Evolutionary conservation across 768 basidiomycete genomes (phyloP), one percentile per base, ranked within the genome.

Genomic region (Rhizopogon vesiculosus): DNA sequence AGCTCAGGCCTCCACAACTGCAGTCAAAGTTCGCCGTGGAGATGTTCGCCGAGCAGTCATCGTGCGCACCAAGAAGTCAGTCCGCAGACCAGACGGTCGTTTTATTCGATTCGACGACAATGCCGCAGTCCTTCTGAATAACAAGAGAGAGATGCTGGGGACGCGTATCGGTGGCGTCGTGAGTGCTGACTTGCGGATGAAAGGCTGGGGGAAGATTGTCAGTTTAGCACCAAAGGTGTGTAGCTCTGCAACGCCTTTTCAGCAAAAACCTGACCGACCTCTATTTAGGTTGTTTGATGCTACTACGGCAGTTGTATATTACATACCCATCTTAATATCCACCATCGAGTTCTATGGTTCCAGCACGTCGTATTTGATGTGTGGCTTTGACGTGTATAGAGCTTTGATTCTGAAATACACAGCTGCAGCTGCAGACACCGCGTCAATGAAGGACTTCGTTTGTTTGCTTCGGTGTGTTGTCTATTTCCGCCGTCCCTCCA

Each of bases 1-100:
- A 7, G 74, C 82, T 0, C 80, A 85, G 44, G 78, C 84, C 7
- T 85, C 89, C 6, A 80, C 87, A 7, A 88, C 86, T 28, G 89
- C 90, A 3, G 81, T 93, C 62, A 98, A 97, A 75, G 93, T 98
- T 12, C 84, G 93, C 25, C 82, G 86, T 54, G 96, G 96, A 19
- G 96, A 98, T 69, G 91, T 98, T 42, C 85, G 93, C n/a, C 84
- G 93, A 61, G 96, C 96, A 0, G 88, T 98, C 61, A 90, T 98
- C 54, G 96, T 98, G 8, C 85, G 96, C 38, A 94, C 93, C n/a
- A 82, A 84, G 64, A 96, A 97, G 72, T 71, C 84, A 22, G 88
- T 93, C 5, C 80, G 84, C 42, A 77, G 96, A 66, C 86, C 93
- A 19, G 96, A 98, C 72, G 96, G 96, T 13, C 81, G 92, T 29